Percentiles rank a stretch among this genome's conserved stretches.
phyloP scores from a whole-genome alignment of 306 rosid genomes.

The Urtica urens region DNA sequence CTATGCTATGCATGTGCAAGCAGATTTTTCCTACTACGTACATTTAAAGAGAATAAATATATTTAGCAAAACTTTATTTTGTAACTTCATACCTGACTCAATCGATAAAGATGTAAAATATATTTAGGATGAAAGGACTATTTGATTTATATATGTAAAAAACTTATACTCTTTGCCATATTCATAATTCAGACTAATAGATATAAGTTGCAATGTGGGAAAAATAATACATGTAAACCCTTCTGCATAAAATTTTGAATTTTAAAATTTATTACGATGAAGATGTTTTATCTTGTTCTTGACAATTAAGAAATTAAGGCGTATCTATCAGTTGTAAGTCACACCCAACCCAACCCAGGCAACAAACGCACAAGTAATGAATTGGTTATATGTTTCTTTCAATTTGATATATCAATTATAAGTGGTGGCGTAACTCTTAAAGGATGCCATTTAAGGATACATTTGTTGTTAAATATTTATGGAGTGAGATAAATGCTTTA shows the following conservation, averaged over 20 bases:
- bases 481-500: neutral
- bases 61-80: too few species aligned
- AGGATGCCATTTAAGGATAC: neutral
- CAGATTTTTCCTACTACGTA: too few species aligned
- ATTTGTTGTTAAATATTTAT: neutral
- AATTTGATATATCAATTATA: slow-evolving; percentile 12
- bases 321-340: neutral
- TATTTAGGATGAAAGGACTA: too few species aligned
- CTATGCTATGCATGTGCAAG: too few species aligned
- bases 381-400: slow-evolving; percentile 17
- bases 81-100: too few species aligned
- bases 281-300: neutral
- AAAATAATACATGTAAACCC: neutral
- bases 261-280: too few species aligned
- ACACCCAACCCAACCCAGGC: neutral
- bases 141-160: too few species aligned
- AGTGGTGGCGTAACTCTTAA: slow-evolving; percentile 5
- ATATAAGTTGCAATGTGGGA: neutral
- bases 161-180: too few species aligned
- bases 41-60: too few species aligned
- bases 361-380: slow-evolving; percentile 11
- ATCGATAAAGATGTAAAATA: too few species aligned
- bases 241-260: neutral
- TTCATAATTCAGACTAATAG: too few species aligned
- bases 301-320: neutral